Conservation (phyloP, 2,329 filamentous ascomycete species). For the Ceratocystis harringtonii region DNA sequence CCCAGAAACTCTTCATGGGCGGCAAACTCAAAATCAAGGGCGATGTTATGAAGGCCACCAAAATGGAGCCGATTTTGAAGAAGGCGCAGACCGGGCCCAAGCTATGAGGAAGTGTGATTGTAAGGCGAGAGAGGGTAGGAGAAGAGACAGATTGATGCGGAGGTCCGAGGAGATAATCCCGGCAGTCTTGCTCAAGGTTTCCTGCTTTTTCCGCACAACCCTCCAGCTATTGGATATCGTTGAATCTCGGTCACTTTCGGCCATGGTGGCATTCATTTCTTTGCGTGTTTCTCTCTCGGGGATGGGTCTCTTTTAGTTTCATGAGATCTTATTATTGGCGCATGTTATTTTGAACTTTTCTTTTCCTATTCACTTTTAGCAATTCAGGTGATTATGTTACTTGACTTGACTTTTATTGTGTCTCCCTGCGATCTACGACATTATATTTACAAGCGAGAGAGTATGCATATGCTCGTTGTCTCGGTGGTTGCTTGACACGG, state of each 20-base stretch:
- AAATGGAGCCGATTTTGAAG: conserved; percentile 84
- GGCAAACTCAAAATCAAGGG: conserved; percentile 98
- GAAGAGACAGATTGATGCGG: not conserved
- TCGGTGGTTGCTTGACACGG: no score
- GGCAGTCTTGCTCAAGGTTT: not conserved
- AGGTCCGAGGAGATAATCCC: not conserved
- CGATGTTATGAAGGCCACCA: conserved; percentile 96
- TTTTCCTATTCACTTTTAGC: not conserved
- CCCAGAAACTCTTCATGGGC: conserved; percentile 92
- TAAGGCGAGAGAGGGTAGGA: not conserved
- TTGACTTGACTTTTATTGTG: not conserved
- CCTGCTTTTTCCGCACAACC: no score
- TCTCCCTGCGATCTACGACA: no score
- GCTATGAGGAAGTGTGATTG: conserved; percentile 39
- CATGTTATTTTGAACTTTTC: not conserved
- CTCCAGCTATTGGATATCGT: no score
- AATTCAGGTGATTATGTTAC: not conserved
- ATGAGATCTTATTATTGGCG: not conserved
- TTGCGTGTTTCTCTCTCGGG: not conserved
- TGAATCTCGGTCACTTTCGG: not conserved
- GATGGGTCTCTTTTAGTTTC: not conserved
- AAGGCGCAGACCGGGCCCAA: conserved; percentile 74
- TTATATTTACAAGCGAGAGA: no score
- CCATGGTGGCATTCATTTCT: conserved; percentile 3
- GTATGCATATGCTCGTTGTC: not conserved